phyloP scores from a whole-genome alignment of 345 rosid species.

The Turnera subulata region DNA sequence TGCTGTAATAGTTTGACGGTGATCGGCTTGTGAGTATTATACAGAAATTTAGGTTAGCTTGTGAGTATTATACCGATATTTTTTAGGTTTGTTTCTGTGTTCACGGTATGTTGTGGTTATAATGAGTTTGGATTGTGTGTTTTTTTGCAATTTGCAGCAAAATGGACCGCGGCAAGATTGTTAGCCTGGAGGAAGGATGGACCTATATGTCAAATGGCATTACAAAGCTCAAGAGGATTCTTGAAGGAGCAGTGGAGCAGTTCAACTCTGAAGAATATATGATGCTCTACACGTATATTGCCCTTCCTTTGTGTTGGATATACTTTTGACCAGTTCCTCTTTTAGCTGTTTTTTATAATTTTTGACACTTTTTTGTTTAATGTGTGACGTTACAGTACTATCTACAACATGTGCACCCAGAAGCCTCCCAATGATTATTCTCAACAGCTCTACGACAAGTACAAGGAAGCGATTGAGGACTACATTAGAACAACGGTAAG shows the following conservation, averaged over 20 bases:
- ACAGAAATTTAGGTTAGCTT: too few species aligned
- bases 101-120: too few species aligned
- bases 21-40: too few species aligned
- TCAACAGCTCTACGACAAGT: constrained; percentile 83
- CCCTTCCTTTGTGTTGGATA: neutral
- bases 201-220: constrained; percentile 69
- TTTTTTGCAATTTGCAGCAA: too few species aligned
- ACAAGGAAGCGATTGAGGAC: constrained; percentile 59
- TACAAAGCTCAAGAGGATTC: constrained; percentile 64
- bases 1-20: too few species aligned
- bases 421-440: constrained; percentile 83
- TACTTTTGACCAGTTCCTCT: neutral
- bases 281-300: constrained; percentile 68
- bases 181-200: constrained; percentile 84
- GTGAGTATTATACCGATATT: too few species aligned
- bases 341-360: neutral
- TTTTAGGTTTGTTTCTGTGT: too few species aligned
- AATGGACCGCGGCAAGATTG: constrained; percentile 65
- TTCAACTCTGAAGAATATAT: constrained; percentile 74
- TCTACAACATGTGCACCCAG: constrained; percentile 82
- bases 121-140: too few species aligned
- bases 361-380: constrained; percentile 2
- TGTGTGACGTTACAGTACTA: constrained; percentile 60
- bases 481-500: constrained; percentile 65
- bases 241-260: constrained; percentile 59